phyloP scores from a whole-genome alignment of 1,284 basidiomycete genomes.

The Crucibulum cyathiforme region DNA sequence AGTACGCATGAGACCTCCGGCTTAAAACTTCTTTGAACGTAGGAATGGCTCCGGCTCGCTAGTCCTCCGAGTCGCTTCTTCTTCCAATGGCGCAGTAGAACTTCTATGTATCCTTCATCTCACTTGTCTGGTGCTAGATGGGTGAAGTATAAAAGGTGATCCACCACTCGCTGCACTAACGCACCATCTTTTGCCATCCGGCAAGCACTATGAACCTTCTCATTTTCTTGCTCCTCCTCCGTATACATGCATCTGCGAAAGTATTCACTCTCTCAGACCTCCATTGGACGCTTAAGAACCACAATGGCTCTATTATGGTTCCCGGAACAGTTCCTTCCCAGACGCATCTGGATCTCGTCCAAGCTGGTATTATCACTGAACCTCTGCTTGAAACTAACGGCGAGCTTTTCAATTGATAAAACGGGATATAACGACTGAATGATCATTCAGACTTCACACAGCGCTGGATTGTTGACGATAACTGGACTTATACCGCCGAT shows the following conservation, averaged over 20 bases:
- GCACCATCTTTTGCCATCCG: too few relatives aligned
- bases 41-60: too few relatives aligned
- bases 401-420: slow-evolving; percentile 19
- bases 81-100: too few relatives aligned
- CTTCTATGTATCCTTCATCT: too few relatives aligned
- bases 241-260: not conserved
- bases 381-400: slow-evolving; percentile 63
- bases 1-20: too few relatives aligned
- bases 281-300: slow-evolving; percentile 58
- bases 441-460: slow-evolving; percentile 53
- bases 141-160: too few relatives aligned
- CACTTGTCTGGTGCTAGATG: too few relatives aligned
- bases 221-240: too few relatives aligned
- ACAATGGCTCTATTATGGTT: slow-evolving; percentile 60
- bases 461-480: slow-evolving; percentile 64
- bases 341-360: slow-evolving; percentile 58
- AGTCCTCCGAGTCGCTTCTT: too few relatives aligned
- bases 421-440: not conserved
- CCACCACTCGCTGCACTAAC: too few relatives aligned
- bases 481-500: slow-evolving; percentile 69
- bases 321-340: slow-evolving; percentile 61
- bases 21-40: too few relatives aligned
- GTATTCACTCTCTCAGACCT: slow-evolving; percentile 50
- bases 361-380: slow-evolving; percentile 60
- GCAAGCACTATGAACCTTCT: too few relatives aligned